Percentiles rank a stretch among this genome's conserved stretches.
These are phyloP conservation scores for Cubamyces sp. DNA, from an alignment of 768 basidiomycete species.

Conservation along the genomic window DNA sequence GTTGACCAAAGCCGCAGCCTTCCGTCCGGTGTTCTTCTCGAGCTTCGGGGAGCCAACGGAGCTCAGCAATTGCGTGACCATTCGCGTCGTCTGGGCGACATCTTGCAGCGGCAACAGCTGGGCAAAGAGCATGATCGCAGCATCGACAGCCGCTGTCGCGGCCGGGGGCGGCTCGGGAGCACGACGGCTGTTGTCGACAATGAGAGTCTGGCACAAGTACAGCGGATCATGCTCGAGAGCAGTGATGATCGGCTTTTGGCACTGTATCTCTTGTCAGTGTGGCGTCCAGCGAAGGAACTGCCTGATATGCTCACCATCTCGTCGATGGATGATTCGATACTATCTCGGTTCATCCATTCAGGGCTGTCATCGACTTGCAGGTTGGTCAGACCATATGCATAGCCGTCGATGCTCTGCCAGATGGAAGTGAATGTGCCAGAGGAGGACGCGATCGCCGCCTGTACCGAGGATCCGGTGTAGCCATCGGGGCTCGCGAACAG, in stretches of 20 bases:
- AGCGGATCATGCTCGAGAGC: constrained; percentile 88
- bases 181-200: constrained; percentile 44
- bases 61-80: constrained; percentile 63
- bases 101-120: constrained; percentile 81
- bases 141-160: constrained; percentile 82
- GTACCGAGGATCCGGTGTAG: constrained; percentile 80
- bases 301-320: constrained; percentile 56
- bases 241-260: constrained; percentile 77
- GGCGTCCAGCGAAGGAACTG: background rate
- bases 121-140: constrained; percentile 86
- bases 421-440: constrained; percentile 82
- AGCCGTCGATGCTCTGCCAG: constrained; percentile 88
- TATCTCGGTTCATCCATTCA: constrained; percentile 61
- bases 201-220: constrained; percentile 59
- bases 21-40: constrained; percentile 86
- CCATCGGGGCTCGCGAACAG: constrained; percentile 88
- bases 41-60: constrained; percentile 74
- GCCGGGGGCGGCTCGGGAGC: constrained; percentile 74
- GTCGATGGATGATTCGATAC: constrained; percentile 80
- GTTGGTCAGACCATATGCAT: constrained; percentile 88
- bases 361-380: constrained; percentile 55
- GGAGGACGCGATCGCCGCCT: constrained; percentile 89
- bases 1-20: constrained; percentile 83
- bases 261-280: constrained; percentile 42
- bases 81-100: constrained; percentile 54